These are phyloP conservation scores for Quercus ilex DNA, from an alignment of 306 rosid genomes.

Conservation along the genomic window DNA sequence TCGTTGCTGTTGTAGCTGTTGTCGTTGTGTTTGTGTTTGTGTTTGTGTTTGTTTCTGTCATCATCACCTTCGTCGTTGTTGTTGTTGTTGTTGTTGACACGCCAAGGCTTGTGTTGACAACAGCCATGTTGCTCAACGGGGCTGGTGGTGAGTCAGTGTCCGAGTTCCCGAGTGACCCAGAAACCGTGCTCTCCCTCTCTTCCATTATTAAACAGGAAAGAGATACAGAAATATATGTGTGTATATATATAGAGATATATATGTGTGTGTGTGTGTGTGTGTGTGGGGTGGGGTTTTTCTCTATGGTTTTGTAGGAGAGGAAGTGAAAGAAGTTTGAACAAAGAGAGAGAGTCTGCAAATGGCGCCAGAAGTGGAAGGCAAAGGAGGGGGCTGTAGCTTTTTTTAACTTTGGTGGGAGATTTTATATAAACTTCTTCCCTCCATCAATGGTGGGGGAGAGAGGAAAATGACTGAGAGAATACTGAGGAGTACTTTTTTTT, in stretches of 20 bases:
- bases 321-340: slow-evolving; percentile 43
- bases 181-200: slow-evolving; percentile 34
- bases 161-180: slow-evolving; percentile 39
- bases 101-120: slow-evolving; percentile 5
- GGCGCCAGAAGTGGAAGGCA: slow-evolving; percentile 64
- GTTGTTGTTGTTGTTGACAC: neutral
- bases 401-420: slow-evolving; percentile 30
- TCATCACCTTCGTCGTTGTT: neutral
- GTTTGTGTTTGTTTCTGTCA: neutral
- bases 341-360: slow-evolving; percentile 39
- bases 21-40: neutral
- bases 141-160: slow-evolving; percentile 32
- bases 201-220: slow-evolving; percentile 38
- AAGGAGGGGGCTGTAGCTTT: neutral
- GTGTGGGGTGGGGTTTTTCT: neutral
- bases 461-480: slow-evolving; percentile 40
- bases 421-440: slow-evolving; percentile 38
- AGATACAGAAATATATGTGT: no score
- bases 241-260: neutral
- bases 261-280: neutral
- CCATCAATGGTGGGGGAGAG: slow-evolving; percentile 55
- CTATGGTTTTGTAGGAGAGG: slow-evolving; percentile 7
- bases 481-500: slow-evolving; percentile 1
- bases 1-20: neutral
- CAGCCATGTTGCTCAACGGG: slow-evolving; percentile 21